Conservation (phyloP, 2,329 filamentous ascomycete species). For the Plenodomus tracheiphilus region DNA sequence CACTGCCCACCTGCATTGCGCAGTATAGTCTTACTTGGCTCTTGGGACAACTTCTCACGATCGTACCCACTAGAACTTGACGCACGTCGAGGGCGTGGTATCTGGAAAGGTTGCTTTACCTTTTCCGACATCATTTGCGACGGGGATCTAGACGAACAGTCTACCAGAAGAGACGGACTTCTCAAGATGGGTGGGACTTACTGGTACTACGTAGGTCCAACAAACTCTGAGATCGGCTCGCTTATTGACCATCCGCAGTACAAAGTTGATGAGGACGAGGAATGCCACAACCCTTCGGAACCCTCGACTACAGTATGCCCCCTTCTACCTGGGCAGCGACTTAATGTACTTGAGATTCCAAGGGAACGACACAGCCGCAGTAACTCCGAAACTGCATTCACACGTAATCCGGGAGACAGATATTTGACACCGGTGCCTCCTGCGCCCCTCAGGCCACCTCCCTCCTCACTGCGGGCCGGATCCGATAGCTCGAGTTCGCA, state of each 20-base stretch:
- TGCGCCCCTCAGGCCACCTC: constrained; percentile 37
- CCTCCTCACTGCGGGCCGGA: constrained; percentile 21
- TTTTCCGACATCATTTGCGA: constrained; percentile 87
- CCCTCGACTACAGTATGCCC: constrained; percentile 80
- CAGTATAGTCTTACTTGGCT: constrained; percentile 81
- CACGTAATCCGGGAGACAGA: constrained; percentile 77
- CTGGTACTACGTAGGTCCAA: constrained; percentile 83
- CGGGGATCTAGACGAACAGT: constrained; percentile 60
- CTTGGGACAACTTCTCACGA: constrained; percentile 91
- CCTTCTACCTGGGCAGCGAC: constrained; percentile 80
- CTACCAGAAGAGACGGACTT: constrained; percentile 69
- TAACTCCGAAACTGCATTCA: constrained; percentile 70
- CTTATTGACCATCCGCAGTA: constrained; percentile 61
- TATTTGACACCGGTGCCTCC: constrained; percentile 68
- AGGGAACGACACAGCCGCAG: constrained; percentile 65
- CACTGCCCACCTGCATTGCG: constrained; percentile 53
- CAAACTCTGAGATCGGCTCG: background rate
- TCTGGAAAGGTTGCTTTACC: constrained; percentile 86
- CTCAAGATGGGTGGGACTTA: constrained; percentile 92
- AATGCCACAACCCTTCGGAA: constrained; percentile 72
- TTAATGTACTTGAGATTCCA: constrained; percentile 85
- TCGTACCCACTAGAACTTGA: constrained; percentile 83
- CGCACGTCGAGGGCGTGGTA: constrained; percentile 68
- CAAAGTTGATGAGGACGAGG: constrained; percentile 77
- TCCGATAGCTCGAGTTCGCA: constrained; percentile 20